Evolutionary conservation across 768 basidiomycete species (phyloP).

Genomic region (Ephemerocybe angulata): DNA sequence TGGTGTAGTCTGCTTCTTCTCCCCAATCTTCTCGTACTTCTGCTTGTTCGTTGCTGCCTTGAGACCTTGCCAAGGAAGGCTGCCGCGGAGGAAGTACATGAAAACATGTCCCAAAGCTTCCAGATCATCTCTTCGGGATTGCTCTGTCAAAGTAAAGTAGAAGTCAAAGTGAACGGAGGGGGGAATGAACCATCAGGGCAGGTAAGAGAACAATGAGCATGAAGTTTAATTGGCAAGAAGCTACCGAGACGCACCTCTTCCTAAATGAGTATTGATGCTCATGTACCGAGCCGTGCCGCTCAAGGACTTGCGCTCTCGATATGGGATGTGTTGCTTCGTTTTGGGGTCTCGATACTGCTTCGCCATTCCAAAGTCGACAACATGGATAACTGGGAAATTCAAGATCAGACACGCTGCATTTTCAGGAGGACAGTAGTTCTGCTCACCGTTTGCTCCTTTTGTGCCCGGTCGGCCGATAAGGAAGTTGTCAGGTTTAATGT

Average conservation of each 20-base stretch:
- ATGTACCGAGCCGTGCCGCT: conserved; percentile 98
- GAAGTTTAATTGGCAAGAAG: conserved; percentile 2
- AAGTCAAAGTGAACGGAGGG: background rate
- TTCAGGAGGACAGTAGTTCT: background rate
- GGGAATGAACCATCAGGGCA: conserved; percentile 4
- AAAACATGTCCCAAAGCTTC: conserved; percentile 99
- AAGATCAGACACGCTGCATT: conserved; percentile 7
- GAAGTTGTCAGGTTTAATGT: conserved; percentile 99
- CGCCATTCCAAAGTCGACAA: conserved; percentile 99
- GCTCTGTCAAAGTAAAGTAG: conserved; percentile 44
- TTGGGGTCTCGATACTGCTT: conserved; percentile 99
- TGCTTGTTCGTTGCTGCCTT: conserved; percentile 99
- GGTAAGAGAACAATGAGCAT: conserved; percentile 1
- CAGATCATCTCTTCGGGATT: conserved; percentile 92
- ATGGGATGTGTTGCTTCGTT: conserved; percentile 99
- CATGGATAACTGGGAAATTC: conserved; percentile 72
- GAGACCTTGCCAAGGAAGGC: conserved; percentile 97
- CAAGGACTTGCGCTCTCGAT: conserved; percentile 95
- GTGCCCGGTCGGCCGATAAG: conserved; percentile 92
- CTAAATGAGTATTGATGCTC: conserved; percentile 99
- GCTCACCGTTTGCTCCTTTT: conserved; percentile 78
- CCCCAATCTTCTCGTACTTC: conserved; percentile 99
- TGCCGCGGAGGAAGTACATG: conserved; percentile 98
- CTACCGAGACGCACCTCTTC: conserved; percentile 63
- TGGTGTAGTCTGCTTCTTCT: conserved; percentile 98